A percentile compares a stretch with the other conserved stretches of the same genome.
Conservation (phyloP, 2,329 filamentous ascomycete species). For the Phyllosticta capitalensis region DNA sequence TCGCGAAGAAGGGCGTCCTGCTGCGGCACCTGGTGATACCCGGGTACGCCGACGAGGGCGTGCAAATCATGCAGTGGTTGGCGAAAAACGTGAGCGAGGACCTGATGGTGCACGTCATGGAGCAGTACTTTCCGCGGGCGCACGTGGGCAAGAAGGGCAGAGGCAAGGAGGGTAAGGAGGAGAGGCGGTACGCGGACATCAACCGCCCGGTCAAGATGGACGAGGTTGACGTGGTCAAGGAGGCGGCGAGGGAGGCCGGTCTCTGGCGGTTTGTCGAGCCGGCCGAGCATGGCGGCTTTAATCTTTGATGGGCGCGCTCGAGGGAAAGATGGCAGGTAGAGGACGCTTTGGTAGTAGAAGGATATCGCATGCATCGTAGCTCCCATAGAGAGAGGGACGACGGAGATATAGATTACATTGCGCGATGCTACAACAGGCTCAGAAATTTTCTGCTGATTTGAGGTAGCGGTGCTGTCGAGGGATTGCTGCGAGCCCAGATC, state of each 20-base stretch:
- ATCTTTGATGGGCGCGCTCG: too few species aligned
- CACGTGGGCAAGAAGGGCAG: conserved; percentile 61
- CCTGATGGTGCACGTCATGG: conserved; percentile 78
- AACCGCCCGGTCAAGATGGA: conserved; percentile 58
- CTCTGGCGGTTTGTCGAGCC: conserved; percentile 71
- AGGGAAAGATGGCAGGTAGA: too few species aligned
- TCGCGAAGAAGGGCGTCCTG: conserved; percentile 68
- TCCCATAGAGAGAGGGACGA: too few species aligned
- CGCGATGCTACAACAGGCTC: too few species aligned
- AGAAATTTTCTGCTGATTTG: too few species aligned
- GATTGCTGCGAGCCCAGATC: too few species aligned
- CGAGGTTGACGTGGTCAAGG: conserved; percentile 57
- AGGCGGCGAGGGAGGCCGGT: conserved; percentile 60
- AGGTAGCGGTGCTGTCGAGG: too few species aligned
- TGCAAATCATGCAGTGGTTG: conserved; percentile 66
- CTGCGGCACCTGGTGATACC: conserved; percentile 81
- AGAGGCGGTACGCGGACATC: conserved; percentile 64
- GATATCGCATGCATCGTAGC: too few species aligned
- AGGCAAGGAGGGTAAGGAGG: conserved; percentile 19
- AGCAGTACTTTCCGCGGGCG: conserved; percentile 73
- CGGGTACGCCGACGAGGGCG: conserved; percentile 63
- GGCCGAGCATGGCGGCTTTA: conserved; percentile 48
- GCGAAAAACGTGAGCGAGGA: conserved; percentile 64
- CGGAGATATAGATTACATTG: too few species aligned
- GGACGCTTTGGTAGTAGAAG: too few species aligned